Base-by-base conservation (phyloP, 768 basidiomycete species). In the Russula earlei region DNA sequence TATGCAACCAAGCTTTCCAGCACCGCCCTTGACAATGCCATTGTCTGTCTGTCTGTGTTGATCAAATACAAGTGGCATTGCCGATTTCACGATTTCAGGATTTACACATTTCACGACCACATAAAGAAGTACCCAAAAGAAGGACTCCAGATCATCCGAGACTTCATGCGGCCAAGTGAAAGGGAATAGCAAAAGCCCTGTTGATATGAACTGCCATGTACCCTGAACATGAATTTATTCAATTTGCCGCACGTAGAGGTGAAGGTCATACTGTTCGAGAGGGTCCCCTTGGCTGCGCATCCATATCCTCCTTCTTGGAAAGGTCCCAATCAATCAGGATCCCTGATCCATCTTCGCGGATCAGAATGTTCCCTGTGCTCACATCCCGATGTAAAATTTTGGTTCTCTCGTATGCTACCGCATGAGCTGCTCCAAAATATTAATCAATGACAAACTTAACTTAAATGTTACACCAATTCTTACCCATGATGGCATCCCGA, bases 101-200 rank as follows among this genome's bases (percentile, higher is more conserved):
- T 34, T 52, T 3, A 41, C 15, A 22, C 20, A 44, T 11, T 44
- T 42, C 4, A 25, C 29, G 3, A 52, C 29, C 15, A 24, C 7
- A n/a, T 52, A 52, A n/a, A 52, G 20, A n/a, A n/a, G n/a, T n/a
- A n/a, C n/a, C n/a, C n/a, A n/a, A n/a, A n/a, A n/a, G n/a, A 63
- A 58, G 1, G 62, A 58, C 31, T 63, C 62, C 5, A 63, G 48
- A 20, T 63, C 62, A 34, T 63, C 62, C 5, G 49, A 43, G 5
- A 58, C 51, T 27, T 54, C 49, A 15, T 55, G 45, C 1, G 37
- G 22, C 24, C 53, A 45, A 10, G 10, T 47, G 3, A 20, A 40
- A 20, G 53, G 53, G n/a, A n/a, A 4, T 45, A 25, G 3, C 14
- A 0, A 8, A 60, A 44, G 10, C 51, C 49, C 0, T 17, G 36